phyloP scores from a whole-genome alignment of 805 yeast genomes.

The Debaryomyces hansenii region DNA sequence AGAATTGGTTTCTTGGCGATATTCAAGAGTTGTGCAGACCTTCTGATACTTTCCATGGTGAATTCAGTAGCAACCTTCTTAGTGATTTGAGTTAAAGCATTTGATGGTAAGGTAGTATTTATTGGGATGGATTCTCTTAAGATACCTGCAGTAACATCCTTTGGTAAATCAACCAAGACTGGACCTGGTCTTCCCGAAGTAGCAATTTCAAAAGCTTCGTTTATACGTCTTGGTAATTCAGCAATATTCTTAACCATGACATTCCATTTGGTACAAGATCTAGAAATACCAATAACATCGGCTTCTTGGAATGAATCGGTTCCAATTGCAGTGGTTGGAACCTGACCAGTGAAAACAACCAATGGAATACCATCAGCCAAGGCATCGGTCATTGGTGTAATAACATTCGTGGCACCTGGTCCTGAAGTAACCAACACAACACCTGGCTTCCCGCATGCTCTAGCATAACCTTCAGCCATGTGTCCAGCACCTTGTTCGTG shows the following conservation, averaged over 20 bases:
- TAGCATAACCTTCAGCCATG: slow-evolving; percentile 99
- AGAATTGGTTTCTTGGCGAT: slow-evolving; percentile 83
- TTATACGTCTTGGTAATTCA: slow-evolving; percentile 91
- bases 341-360: slow-evolving; percentile 97
- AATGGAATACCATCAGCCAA: slow-evolving; percentile 95
- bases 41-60: slow-evolving; percentile 68
- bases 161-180: slow-evolving; percentile 94
- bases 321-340: slow-evolving; percentile 92
- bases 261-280: slow-evolving; percentile 98
- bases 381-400: slow-evolving; percentile 99
- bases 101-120: slow-evolving; percentile 71
- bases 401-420: slow-evolving; percentile 97
- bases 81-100: slow-evolving; percentile 69
- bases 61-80: slow-evolving; percentile 69
- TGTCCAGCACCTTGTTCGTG: slow-evolving; percentile 99
- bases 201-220: slow-evolving; percentile 98
- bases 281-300: slow-evolving; percentile 93
- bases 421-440: slow-evolving; percentile 98
- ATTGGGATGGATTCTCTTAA: slow-evolving; percentile 84
- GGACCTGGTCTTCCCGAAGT: slow-evolving; percentile 98
- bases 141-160: slow-evolving; percentile 94
- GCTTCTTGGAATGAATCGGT: slow-evolving; percentile 99
- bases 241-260: slow-evolving; percentile 96
- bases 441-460: slow-evolving; percentile 95
- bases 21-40: slow-evolving; percentile 78